These are phyloP conservation scores for Fraxinus dipetala DNA, from an alignment of 305 asterid species.

Conservation along the genomic window DNA sequence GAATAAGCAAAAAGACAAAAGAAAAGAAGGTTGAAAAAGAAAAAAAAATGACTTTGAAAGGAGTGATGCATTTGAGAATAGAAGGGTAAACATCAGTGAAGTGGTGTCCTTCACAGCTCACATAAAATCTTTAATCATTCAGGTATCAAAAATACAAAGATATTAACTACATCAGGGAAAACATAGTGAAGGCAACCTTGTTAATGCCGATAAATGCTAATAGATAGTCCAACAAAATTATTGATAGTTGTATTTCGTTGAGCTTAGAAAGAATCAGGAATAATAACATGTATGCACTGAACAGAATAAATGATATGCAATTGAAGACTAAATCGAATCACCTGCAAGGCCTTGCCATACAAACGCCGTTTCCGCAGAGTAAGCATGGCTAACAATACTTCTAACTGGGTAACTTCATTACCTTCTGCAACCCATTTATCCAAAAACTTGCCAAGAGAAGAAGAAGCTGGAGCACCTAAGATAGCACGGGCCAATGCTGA, in stretches of 20 bases:
- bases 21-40: not conserved
- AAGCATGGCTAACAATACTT: constrained; percentile 36
- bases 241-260: not conserved
- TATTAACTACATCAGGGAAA: not conserved
- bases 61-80: not conserved
- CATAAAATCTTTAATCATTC: not conserved
- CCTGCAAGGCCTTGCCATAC: constrained; percentile 77
- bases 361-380: constrained; percentile 47
- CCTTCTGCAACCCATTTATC: constrained; percentile 79
- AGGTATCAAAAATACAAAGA: not conserved
- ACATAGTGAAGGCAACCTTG: not conserved
- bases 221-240: not conserved
- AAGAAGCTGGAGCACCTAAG: constrained; percentile 31
- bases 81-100: not conserved
- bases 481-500: constrained; percentile 42
- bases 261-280: constrained; percentile 4
- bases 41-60: not conserved
- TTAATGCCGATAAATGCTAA: not conserved
- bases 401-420: constrained; percentile 50
- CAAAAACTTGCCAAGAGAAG: constrained; percentile 40
- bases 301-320: not conserved
- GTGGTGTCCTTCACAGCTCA: not conserved
- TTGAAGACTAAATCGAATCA: constrained; percentile 21
- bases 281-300: not conserved
- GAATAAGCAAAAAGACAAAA: not conserved